These are phyloP conservation scores for Xylaria sp. DNA, from an alignment of 2,329 filamentous ascomycete genomes.

Conservation along the genomic window DNA sequence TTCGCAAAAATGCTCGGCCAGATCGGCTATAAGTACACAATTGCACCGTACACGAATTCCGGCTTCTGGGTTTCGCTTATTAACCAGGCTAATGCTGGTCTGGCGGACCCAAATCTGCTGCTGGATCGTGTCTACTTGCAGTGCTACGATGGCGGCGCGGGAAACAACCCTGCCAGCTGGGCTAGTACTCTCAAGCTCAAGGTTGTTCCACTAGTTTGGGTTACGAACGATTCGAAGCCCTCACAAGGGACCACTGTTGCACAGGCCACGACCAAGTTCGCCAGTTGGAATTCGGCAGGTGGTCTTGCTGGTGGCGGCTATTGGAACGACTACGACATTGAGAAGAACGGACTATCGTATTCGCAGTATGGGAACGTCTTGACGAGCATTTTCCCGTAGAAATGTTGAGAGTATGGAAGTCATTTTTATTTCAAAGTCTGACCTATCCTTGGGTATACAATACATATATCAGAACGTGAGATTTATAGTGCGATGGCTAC, in stretches of 20 bases:
- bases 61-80: constrained; percentile 52
- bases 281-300: constrained; percentile 47
- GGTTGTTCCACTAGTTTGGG: constrained; percentile 57
- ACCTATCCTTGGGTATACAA: background rate
- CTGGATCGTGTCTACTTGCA: constrained; percentile 57
- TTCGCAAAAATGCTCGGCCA: constrained; percentile 56
- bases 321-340: constrained; percentile 60
- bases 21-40: constrained; percentile 56
- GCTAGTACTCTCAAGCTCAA: constrained; percentile 52
- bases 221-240: constrained; percentile 59
- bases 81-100: constrained; percentile 47
- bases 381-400: constrained; percentile 40
- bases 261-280: constrained; percentile 52
- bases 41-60: constrained; percentile 55
- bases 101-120: constrained; percentile 43
- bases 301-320: constrained; percentile 54
- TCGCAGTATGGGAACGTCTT: constrained; percentile 42
- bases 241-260: constrained; percentile 51
- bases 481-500: background rate
- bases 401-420: background rate
- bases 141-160: constrained; percentile 57
- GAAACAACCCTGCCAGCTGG: constrained; percentile 55
- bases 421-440: background rate
- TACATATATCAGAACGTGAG: background rate
- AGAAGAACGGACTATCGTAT: constrained; percentile 56